These are phyloP conservation scores for Castanospermum australe DNA, from an alignment of 306 rosid genomes.

Conservation along the genomic window DNA sequence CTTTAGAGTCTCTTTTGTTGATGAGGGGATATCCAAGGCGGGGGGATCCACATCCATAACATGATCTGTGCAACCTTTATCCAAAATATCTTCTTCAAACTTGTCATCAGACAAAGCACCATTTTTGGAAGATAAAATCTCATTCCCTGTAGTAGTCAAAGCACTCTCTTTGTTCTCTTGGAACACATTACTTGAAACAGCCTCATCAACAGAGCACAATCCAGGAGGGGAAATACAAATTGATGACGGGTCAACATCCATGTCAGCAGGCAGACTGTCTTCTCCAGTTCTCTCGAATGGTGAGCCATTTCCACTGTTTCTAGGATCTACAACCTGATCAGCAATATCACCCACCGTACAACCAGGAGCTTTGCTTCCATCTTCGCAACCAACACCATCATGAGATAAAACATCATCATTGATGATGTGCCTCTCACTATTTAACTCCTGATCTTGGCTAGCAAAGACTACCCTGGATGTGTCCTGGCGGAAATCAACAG, in stretches of 20 bases:
- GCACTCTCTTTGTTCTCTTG: slow-evolving; percentile 12
- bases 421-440: slow-evolving; percentile 4
- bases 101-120: slow-evolving; percentile 20
- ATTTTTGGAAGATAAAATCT: slow-evolving; percentile 35
- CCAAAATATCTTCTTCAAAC: slow-evolving; percentile 17
- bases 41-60: slow-evolving; percentile 41
- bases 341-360: background rate
- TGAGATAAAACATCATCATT: slow-evolving; percentile 9
- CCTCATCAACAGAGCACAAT: slow-evolving; percentile 53
- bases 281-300: slow-evolving; percentile 36
- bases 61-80: slow-evolving; percentile 26
- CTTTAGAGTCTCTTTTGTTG: slow-evolving; percentile 32
- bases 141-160: slow-evolving; percentile 27
- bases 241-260: slow-evolving; percentile 64
- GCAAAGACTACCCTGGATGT: slow-evolving; percentile 16
- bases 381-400: slow-evolving; percentile 34
- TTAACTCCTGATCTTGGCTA: slow-evolving; percentile 5
- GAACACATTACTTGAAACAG: slow-evolving; percentile 29
- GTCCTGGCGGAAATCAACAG: slow-evolving; percentile 26
- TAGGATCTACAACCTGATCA: slow-evolving; percentile 22
- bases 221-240: slow-evolving; percentile 58
- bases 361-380: slow-evolving; percentile 25
- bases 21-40: slow-evolving; percentile 28
- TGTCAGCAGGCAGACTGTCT: slow-evolving; percentile 41
- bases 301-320: slow-evolving; percentile 17